Evolutionary conservation across 2,329 filamentous ascomycete genomes (phyloP), one percentile per base, ranked within the genome.

Genomic region (Keithomyces neogunnii): DNA sequence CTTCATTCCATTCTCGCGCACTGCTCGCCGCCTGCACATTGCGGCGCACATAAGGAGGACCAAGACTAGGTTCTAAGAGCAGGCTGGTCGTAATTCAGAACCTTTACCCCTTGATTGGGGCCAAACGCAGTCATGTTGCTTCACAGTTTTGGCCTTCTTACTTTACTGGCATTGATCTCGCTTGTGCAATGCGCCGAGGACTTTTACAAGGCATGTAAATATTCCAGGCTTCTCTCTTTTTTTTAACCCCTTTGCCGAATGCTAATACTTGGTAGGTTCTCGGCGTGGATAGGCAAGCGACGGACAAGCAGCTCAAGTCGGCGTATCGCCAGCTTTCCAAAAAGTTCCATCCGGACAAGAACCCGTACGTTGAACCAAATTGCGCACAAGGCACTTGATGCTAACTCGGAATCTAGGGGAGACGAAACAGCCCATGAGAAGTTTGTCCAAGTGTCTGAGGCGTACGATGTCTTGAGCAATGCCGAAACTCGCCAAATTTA

Each of bases 311-410:
- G 62, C 86, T 99, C 66, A 99, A 99, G 71, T 87, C 88, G 45
- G 91, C 93, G 28, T 99, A 99, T 70, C 83, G 91, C 54, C 85
- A 83, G 54, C 77, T 99, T 9, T 95, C 88, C 74, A 97, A 97
- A 71, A 95, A 95, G 68, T 96, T 81, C 68, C 93, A 99, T 65
- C 93, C 93, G 3, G 93, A 99, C 71, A 99, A 99, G 80, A 97
- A 97, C 62, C 90, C 92, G 86, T 93, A 80, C 62, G 86, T 73
- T 48, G 51, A 45, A 46, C 47, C 10, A 19, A 19, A 43, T 10
- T 29, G 19, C 29, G 13, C 13, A 13, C 3, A 5, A 13, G 7
- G 30, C 10, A 40, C 47, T 36, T 45, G 35, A 39, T 10, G 39
- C 51, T 53, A 47, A 48, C 42, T 30, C 1, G 8, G 28, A 9